Evolutionary conservation across 2,329 filamentous ascomycete species (phyloP), one percentile per base, ranked within the genome.

Genomic region (Phialemonium atrogriseum): DNA sequence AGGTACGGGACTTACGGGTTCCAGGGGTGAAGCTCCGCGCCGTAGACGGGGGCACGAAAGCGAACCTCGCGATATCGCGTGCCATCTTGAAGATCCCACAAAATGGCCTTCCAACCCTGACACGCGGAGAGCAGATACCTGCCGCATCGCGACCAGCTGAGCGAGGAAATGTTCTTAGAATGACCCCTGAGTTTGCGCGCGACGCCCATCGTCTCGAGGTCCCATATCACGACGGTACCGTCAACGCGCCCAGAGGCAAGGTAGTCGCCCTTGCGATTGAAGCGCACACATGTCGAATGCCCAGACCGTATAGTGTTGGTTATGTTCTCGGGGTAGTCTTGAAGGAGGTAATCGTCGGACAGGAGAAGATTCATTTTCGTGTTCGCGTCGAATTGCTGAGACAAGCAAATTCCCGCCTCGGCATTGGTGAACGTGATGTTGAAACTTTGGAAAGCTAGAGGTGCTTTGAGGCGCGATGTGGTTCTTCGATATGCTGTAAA

Each of bases 151-250:
- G 89, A 95, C 91, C 91, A 98, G 63, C 88, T 94, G 38, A 98
- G 60, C 31, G 85, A 94, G 46, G 94, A 89, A 35, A 98, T 88
- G 53, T 91, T 89, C 51, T 85, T 80, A 30, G 84, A 94, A 60
- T 98, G 91, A 10, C 89, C 91, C 43, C 86, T 78, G 41, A 98
- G 67, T 61, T 96, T 98, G 51, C 87, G 81, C 36, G 91, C 91
- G 5, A 96, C 85, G 22, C 91, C 89, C 70, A 93, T 94, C 8
- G 93, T 98, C 60, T 98, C 93, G 30, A 96, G 77, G 53, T 98
- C 91, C 71, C 94, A 98, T 27, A 98, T 83, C 34, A 94, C 85
- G 24, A 98, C 83, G 5, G 86, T 91, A 44, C 91, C 91, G 61
- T 98, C 91, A 40, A 87, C 84, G 52, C 91, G 80, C 42, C 91